Evolutionary conservation across 495 filamentous ascomycete genomes (phyloP).

Genomic region (Penicillium samsonianum): DNA sequence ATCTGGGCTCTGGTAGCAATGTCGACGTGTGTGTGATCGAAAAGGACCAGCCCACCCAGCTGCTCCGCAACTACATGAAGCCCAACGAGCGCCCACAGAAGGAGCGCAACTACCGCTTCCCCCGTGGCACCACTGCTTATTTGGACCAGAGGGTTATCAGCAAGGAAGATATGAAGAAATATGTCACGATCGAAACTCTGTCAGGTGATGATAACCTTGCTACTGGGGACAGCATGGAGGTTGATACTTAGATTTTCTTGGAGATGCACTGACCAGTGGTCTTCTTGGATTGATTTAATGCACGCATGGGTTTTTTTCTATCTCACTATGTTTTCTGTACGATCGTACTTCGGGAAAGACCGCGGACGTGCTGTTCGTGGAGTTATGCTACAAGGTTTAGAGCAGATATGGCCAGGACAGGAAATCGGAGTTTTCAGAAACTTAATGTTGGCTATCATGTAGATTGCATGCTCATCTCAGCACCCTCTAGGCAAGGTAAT

Average conservation of each 20-base stretch:
- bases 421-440: neutral
- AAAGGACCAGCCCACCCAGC: conserved; percentile 78
- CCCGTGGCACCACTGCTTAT: conserved; percentile 84
- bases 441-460: neutral
- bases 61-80: conserved; percentile 86
- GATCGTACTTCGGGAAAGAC: neutral
- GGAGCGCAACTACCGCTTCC: conserved; percentile 88
- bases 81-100: conserved; percentile 92
- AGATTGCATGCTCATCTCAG: neutral
- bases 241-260: conserved; percentile 63
- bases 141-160: conserved; percentile 92
- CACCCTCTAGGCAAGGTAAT: neutral
- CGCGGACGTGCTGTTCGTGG: neutral
- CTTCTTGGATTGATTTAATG: conserved; percentile 24
- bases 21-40: conserved; percentile 97
- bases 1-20: conserved; percentile 94
- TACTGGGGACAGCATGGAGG: conserved; percentile 88
- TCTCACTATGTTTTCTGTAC: conserved; percentile 1
- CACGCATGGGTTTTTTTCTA: conserved; percentile 20
- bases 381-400: conserved; percentile 6
- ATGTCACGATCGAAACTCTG: conserved; percentile 87
- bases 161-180: conserved; percentile 92
- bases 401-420: conserved; percentile 1
- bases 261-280: conserved; percentile 16
- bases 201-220: conserved; percentile 56